Conservation (phyloP, 768 basidiomycete species). For the Boletus pseudo-olivaceus region DNA sequence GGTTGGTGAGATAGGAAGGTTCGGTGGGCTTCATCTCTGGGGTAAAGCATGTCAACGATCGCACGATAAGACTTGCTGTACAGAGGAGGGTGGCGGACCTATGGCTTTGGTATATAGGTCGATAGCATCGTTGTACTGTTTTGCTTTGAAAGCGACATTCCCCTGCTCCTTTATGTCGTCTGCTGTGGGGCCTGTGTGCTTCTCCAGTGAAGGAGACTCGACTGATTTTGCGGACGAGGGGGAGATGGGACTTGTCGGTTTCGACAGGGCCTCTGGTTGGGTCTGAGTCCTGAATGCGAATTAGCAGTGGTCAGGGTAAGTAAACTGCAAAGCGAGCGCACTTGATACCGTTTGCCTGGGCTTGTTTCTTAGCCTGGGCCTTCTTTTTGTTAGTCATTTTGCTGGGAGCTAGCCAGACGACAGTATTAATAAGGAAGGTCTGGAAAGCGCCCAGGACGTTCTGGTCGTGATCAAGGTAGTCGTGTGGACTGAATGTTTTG, state of each 20-base stretch:
- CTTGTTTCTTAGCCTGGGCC: slow-evolving; percentile 25
- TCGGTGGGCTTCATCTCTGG: slow-evolving; percentile 60
- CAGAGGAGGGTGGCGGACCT: slow-evolving; percentile 37
- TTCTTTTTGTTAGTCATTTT: slow-evolving; percentile 35
- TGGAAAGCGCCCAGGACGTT: slow-evolving; percentile 11
- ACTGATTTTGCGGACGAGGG: slow-evolving; percentile 12
- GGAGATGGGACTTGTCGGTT: slow-evolving; percentile 16
- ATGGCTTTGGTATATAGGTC: slow-evolving; percentile 75
- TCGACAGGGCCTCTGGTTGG: slow-evolving; percentile 1
- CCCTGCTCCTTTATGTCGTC: slow-evolving; percentile 72
- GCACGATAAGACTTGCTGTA: slow-evolving; percentile 20
- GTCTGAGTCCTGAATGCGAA: slow-evolving; percentile 14
- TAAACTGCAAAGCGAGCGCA: slow-evolving; percentile 7
- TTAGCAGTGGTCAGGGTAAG: slow-evolving; percentile 6
- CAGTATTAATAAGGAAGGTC: background rate
- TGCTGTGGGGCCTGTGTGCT: slow-evolving; percentile 36
- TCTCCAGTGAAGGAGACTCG: slow-evolving; percentile 10
- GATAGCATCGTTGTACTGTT: slow-evolving; percentile 63
- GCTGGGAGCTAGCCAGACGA: background rate
- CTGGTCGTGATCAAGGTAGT: background rate
- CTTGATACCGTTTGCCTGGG: slow-evolving; percentile 26
- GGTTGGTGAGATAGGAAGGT: slow-evolving; percentile 78
- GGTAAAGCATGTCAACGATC: slow-evolving; percentile 4
- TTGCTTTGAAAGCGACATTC: slow-evolving; percentile 69
- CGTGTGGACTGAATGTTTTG: background rate